These are phyloP conservation scores for Durusdinium trenchii DNA, from an alignment of 73 alveolate species.

Conservation along the genomic window DNA sequence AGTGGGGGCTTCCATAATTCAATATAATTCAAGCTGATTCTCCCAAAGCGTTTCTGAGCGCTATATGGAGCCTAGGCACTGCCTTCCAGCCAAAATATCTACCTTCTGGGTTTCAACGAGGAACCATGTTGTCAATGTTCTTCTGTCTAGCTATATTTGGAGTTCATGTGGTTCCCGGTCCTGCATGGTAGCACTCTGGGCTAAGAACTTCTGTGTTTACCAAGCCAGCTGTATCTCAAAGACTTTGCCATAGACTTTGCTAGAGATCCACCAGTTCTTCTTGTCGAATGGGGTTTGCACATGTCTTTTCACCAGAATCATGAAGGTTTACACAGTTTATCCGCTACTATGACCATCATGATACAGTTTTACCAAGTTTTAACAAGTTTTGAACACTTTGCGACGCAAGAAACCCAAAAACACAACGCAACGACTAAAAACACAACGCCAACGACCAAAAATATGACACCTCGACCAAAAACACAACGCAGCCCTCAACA, in stretches of 20 bases:
- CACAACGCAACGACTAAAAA: background rate
- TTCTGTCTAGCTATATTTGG: no score
- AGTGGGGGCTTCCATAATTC: background rate
- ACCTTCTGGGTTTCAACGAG: no score
- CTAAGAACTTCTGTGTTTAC: background rate
- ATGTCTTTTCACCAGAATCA: background rate
- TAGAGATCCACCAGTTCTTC: background rate
- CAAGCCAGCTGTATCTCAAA: background rate
- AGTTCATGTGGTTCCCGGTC: background rate
- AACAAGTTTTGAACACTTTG: background rate
- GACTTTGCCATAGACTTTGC: background rate
- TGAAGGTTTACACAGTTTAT: no score
- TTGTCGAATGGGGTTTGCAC: background rate
- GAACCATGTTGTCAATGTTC: no score
- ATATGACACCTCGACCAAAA: background rate
- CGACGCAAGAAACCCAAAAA: background rate
- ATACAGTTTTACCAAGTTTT: background rate
- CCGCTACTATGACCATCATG: no score
- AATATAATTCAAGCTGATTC: background rate
- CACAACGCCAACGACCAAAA: conserved; percentile 5
- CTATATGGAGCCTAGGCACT: no score
- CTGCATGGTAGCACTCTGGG: background rate
- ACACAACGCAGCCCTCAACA: background rate
- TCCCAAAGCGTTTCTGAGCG: background rate
- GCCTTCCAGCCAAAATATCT: background rate